Evolutionary conservation across 1,284 basidiomycete species (phyloP).

Genomic region (Tetrapyrgos nigripes): DNA sequence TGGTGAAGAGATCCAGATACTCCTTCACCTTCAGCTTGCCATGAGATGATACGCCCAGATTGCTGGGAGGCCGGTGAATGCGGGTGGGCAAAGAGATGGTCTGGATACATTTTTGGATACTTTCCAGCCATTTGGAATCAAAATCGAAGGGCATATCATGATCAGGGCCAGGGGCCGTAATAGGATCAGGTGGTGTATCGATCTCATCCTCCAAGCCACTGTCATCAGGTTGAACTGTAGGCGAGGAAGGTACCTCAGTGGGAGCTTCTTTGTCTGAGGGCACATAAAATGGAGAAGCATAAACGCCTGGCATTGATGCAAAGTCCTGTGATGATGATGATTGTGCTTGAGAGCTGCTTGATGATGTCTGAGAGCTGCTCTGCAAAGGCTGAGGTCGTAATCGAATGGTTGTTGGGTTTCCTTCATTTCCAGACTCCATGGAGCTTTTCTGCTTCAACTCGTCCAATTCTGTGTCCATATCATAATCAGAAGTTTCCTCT

Average conservation of each 20-base stretch:
- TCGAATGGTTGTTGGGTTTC: not conserved
- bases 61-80: conserved; percentile 14
- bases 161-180: not conserved
- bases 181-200: not conserved
- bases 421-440: not conserved
- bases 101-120: conserved; percentile 12
- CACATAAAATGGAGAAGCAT: not conserved
- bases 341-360: not conserved
- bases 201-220: not conserved
- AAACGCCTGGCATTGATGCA: not conserved
- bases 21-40: conserved; percentile 26
- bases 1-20: conserved; percentile 15
- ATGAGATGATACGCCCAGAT: conserved; percentile 20
- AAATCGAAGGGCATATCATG: not conserved
- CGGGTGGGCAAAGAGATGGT: conserved; percentile 13
- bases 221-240: not conserved
- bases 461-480: not conserved
- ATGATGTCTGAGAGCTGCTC: too few relatives aligned
- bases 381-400: not conserved
- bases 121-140: not conserved
- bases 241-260: not conserved
- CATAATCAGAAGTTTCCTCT: not conserved
- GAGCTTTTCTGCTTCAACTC: not conserved
- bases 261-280: not conserved
- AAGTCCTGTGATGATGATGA: not conserved